phyloP scores from a whole-genome alignment of 1,284 basidiomycete genomes.

The Irpex rosettiformis region DNA sequence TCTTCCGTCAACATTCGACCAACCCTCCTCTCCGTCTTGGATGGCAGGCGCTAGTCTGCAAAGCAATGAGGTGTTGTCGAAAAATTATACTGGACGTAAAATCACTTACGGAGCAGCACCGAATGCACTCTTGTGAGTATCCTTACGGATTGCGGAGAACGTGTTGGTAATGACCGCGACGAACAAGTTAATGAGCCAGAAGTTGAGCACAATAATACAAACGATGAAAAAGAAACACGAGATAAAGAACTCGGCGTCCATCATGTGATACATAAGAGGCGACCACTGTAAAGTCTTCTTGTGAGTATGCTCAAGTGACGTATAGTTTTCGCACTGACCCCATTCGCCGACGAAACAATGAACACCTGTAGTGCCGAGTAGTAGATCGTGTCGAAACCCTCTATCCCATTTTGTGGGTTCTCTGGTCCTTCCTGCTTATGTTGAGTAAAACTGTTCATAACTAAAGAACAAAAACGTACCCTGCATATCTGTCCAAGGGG shows the following conservation, averaged over 20 bases:
- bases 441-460: conserved; percentile 7
- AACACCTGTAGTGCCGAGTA: conserved; percentile 82
- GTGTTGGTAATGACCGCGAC: conserved; percentile 97
- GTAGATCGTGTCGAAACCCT: conserved; percentile 92
- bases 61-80: background rate
- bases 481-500: conserved; percentile 78
- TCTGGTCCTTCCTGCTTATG: conserved; percentile 44
- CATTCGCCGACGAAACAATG: conserved; percentile 80
- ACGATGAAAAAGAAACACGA: conserved; percentile 90
- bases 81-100: background rate
- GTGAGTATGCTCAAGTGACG: background rate
- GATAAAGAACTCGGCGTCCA: conserved; percentile 89
- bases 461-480: conserved; percentile 34
- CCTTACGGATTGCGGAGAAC: conserved; percentile 85
- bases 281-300: conserved; percentile 50
- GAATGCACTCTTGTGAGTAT: conserved; percentile 94
- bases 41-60: conserved; percentile 43
- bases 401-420: conserved; percentile 69
- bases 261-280: conserved; percentile 85
- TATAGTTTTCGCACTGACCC: conserved; percentile 41
- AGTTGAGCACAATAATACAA: conserved; percentile 82
- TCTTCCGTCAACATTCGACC: conserved; percentile 46
- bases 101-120: conserved; percentile 73
- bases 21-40: conserved; percentile 57
- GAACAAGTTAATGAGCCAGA: conserved; percentile 94